Evolutionary conservation across 148 eudicot species (phyloP), one percentile per base, ranked within the genome.

Genomic region (Camellia lanceoleosa): DNA sequence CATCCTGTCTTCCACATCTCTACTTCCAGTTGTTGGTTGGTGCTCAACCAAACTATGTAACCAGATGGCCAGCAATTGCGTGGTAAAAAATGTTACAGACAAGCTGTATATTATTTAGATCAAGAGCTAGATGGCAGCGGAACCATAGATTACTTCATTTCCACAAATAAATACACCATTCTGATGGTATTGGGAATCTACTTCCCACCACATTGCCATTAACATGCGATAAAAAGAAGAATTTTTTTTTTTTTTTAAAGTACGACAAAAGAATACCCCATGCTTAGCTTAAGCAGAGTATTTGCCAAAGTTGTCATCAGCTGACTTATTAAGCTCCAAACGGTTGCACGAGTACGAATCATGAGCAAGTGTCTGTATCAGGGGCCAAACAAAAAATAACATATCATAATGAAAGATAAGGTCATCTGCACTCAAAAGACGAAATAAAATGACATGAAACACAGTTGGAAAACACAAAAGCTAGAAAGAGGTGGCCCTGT

Each of bases 291-390:
- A 58, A n/a, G 8, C 13, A 51, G 56, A 23, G 60, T 54, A 41
- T 67, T 59, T 23, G 56, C 67, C 46, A 47, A 41, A 13, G 64
- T 47, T 61, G 62, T 41, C 69, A 49, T 66, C 62, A 76, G 66
- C 78, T 15, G 80, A 72, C 63, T 86, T 85, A 4, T 70, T 75
- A 77, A 75, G 70, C 55, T 81, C 80, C 30, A 85, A 75, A 68
- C 86, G 89, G 69, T 87, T 80, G 72, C 84, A 85, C 52, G 98
- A 91, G 82, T 90, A 93, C 5, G 98, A 86, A 87, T 95, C 98
- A 85, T 95, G 98, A 74, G 98, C 98, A 61, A 93, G 92, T 51
- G 92, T 87, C 98, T 95, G 97, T 92, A 87, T 66, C 75, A 74
- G 51, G 58, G 54, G 60, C 1, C 76, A 80, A 79, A 75, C 62